These are phyloP conservation scores for Sugiyamaella neomexicana DNA, from an alignment of 1,139 yeast species.

Conservation along the genomic window DNA sequence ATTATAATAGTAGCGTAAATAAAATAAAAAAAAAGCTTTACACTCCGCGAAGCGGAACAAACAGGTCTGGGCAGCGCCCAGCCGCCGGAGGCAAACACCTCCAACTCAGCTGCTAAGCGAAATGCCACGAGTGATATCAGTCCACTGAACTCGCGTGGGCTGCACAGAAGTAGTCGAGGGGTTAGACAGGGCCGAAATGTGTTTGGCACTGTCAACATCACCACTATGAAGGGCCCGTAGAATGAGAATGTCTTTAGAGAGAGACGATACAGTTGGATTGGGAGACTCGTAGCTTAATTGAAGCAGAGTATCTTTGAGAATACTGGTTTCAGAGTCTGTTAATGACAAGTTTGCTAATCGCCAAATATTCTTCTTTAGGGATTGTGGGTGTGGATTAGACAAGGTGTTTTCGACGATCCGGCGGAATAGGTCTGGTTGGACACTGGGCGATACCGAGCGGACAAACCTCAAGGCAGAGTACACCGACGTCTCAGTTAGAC, in stretches of 20 bases:
- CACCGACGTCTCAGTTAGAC: conserved; percentile 28
- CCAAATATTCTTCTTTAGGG: conserved; percentile 25
- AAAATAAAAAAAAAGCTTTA: too few relatives aligned
- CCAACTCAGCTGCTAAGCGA: conserved; percentile 4
- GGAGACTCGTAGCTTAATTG: conserved; percentile 21
- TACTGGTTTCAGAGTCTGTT: conserved; percentile 23
- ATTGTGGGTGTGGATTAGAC: not conserved
- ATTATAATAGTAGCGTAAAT: conserved; percentile 8
- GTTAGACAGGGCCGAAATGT: conserved; percentile 20
- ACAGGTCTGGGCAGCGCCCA: conserved; percentile 6
- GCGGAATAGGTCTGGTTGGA: conserved; percentile 19
- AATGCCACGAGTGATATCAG: conserved; percentile 23
- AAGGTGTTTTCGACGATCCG: conserved; percentile 24
- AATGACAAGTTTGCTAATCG: conserved; percentile 32
- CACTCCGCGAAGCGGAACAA: not conserved
- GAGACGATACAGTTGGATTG: conserved; percentile 19
- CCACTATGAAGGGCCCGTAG: conserved; percentile 31
- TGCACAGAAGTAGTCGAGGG: conserved; percentile 4
- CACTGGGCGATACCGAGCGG: conserved; percentile 29
- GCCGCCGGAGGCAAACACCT: not conserved
- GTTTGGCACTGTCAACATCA: conserved; percentile 24
- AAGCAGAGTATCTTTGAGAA: conserved; percentile 25
- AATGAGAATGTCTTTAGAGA: conserved; percentile 32
- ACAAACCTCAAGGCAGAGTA: conserved; percentile 28
- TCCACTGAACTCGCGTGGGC: conserved; percentile 22